Evolutionary conservation across 1,139 yeast species (phyloP), one percentile per base, ranked within the genome.

Genomic region (Geotrichum restrictum): DNA sequence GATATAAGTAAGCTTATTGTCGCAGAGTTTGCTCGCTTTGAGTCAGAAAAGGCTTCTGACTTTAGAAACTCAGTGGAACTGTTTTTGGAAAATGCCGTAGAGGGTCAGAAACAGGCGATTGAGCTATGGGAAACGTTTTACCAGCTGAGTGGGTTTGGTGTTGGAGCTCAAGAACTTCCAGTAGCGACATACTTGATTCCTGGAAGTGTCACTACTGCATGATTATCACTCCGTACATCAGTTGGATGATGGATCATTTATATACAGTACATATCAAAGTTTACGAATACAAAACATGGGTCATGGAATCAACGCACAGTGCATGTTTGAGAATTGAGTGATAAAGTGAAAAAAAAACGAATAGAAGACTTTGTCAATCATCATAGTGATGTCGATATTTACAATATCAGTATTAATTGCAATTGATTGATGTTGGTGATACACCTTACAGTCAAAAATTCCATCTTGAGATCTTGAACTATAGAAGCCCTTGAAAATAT

Each of bases 41-140:
- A 88, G 65, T 73, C 74, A 45, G 94, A 84, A 53, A 87, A 85
- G 63, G 79, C 89, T 47, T 82, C 80, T 47, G 98, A 93, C 64
- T 89, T 94, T 69, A 79, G 96, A 64, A 87, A 88, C 64, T 80
- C 91, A 58, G 88, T 93, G 55, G 99, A 93, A 69, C 83, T 91
- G 21, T 91, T 83, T 62, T 78, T 95, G 64, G 98, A 94, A 68
- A 82, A 94, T 55, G 82, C 95, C 22, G 87, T 91, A 49, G 98
- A 93, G 69, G 79, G 93, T 16, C 98, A 93, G 68, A 94, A 93
- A 71, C 97, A 89, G 67, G 83, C 93, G 33, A 93, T 93, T 60
- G 98, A 93, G 69, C 70, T 88, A 32, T 93, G 97, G 95, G 98
- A 93, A 70, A 86, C 96, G 0, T 93, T 70, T 54, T 70, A 70